phyloP scores from a whole-genome alignment of 2,329 filamentous ascomycete genomes.

The Trichoderma lentiforme region DNA sequence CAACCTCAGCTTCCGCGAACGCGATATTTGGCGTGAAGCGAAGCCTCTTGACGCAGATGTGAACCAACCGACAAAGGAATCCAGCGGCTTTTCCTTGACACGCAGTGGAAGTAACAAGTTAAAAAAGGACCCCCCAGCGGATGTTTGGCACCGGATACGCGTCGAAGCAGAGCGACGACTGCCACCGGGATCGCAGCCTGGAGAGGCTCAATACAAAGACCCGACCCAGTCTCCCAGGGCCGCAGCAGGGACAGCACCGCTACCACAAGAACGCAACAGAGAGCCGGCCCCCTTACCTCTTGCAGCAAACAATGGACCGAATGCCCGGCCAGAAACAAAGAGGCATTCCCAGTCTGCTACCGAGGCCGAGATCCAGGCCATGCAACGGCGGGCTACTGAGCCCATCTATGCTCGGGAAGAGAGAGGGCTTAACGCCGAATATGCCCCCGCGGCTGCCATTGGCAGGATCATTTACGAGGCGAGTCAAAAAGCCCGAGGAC shows the following conservation, averaged over 20 bases:
- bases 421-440: constrained; percentile 28
- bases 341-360: not conserved
- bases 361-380: constrained; percentile 19
- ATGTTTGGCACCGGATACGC: constrained; percentile 44
- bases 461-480: constrained; percentile 19
- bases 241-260: constrained; percentile 11
- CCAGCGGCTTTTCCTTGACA: constrained; percentile 38
- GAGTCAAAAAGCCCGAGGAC: constrained; percentile 9
- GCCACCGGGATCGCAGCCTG: constrained; percentile 15
- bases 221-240: not conserved
- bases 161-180: constrained; percentile 41
- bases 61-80: constrained; percentile 27
- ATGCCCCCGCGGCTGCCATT: constrained; percentile 25
- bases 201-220: not conserved
- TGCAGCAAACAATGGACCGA: not conserved
- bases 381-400: constrained; percentile 32
- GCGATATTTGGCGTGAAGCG: constrained; percentile 46
- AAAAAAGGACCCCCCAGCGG: constrained; percentile 55
- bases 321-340: not conserved
- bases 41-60: constrained; percentile 31
- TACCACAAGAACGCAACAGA: constrained; percentile 28
- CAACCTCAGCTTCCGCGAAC: constrained; percentile 60
- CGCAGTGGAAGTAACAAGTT: constrained; percentile 57
- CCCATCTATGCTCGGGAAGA: constrained; percentile 29
- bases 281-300: constrained; percentile 31